phyloP scores from a whole-genome alignment of 1,284 basidiomycete genomes.

The Naganishia sp. region DNA sequence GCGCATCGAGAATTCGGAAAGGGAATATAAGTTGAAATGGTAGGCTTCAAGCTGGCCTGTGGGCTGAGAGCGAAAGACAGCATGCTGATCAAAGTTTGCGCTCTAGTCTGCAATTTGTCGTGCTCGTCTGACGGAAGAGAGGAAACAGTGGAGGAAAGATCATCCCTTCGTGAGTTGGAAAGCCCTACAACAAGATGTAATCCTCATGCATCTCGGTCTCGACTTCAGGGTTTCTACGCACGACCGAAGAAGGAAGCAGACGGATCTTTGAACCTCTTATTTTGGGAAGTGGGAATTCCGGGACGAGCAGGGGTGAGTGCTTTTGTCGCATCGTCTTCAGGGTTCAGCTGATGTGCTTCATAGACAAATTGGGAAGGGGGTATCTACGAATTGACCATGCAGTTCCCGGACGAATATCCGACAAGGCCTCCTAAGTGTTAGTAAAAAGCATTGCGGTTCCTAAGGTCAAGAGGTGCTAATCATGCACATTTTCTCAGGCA shows the following conservation, averaged over 20 bases:
- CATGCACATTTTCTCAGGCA: slow-evolving; percentile 63
- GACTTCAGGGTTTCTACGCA: slow-evolving; percentile 88
- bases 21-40: too few species aligned
- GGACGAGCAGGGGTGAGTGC: slow-evolving; percentile 76
- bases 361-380: slow-evolving; percentile 98
- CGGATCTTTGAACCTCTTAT: slow-evolving; percentile 92
- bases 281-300: slow-evolving; percentile 97
- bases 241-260: slow-evolving; percentile 85
- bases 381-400: slow-evolving; percentile 89
- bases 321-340: slow-evolving; percentile 37
- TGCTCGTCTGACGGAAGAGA: slow-evolving; percentile 86
- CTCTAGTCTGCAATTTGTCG: slow-evolving; percentile 60
- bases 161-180: slow-evolving; percentile 80
- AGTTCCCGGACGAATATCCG: slow-evolving; percentile 74
- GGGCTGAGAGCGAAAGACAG: neutral
- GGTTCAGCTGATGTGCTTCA: neutral
- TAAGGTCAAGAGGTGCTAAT: too few species aligned
- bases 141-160: slow-evolving; percentile 98
- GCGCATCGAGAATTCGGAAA: too few species aligned
- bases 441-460: slow-evolving; percentile 21
- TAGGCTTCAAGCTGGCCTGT: neutral
- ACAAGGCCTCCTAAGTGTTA: slow-evolving; percentile 54
- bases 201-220: neutral
- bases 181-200: neutral
- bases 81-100: neutral